Percentiles rank a stretch among this genome's conserved stretches.
Evolutionary conservation across 768 basidiomycete genomes (phyloP).

Genomic region (Cytidiella melzeri): DNA sequence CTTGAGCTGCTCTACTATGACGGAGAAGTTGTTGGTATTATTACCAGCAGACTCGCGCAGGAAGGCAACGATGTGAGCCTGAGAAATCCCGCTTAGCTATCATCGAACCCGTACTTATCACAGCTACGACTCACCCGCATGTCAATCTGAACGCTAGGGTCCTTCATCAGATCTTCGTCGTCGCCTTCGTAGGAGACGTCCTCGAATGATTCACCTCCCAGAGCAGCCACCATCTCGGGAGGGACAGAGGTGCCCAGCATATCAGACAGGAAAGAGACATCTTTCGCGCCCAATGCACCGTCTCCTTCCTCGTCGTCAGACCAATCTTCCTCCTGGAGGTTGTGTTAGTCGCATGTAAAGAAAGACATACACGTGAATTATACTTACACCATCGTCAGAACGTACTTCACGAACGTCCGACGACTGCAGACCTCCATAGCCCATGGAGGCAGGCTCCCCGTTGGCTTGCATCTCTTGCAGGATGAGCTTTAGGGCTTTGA

Average conservation of each 20-base stretch:
- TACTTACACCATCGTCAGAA: constrained; percentile 70
- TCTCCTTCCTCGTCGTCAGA: constrained; percentile 73
- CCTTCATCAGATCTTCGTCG: constrained; percentile 85
- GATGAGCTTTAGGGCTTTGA: constrained; percentile 88
- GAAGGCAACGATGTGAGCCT: constrained; percentile 70
- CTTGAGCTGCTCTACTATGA: constrained; percentile 57
- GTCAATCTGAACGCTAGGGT: constrained; percentile 84
- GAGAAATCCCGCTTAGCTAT: neutral
- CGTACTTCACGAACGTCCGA: constrained; percentile 41
- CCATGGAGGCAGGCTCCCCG: constrained; percentile 66
- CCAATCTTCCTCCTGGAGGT: constrained; percentile 82
- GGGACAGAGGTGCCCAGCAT: constrained; percentile 68
- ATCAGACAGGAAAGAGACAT: constrained; percentile 79
- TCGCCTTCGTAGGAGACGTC: constrained; percentile 65
- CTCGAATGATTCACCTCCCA: constrained; percentile 53
- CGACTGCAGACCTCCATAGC: constrained; percentile 32
- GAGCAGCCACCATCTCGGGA: constrained; percentile 44
- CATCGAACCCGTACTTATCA: neutral
- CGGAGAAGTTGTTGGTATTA: constrained; percentile 58
- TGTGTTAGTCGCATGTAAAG: neutral
- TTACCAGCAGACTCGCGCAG: constrained; percentile 60
- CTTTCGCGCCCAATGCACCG: constrained; percentile 60
- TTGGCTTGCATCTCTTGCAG: constrained; percentile 77
- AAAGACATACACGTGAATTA: constrained; percentile 1
- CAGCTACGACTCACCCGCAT: constrained; percentile 43